Evolutionary conservation across 108 stramenopile species (phyloP), one percentile per base, ranked within the genome.

Genomic region (Fragilaria radians): DNA sequence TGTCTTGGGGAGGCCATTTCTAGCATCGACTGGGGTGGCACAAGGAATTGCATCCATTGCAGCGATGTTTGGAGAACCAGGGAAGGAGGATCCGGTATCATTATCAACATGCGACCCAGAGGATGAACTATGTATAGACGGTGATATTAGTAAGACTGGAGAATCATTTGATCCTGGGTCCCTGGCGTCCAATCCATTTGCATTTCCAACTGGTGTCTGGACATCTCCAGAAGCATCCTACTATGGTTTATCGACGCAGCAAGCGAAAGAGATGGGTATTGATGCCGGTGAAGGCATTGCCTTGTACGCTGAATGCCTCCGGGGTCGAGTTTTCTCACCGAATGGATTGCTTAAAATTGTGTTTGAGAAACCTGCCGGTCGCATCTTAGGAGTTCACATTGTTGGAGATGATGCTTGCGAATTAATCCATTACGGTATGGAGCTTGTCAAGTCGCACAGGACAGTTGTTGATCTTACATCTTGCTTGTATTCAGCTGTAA

Each of bases 371-470:
- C 62, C 75, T 1, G 72, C 80, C 26, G 81, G 85, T 18, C 69
- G 74, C 0, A 76, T 91, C 26, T 54, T 91, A 51, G 89, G 89
- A 14, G 89, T 91, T 3, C 89, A 91, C 62, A 85, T 91, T 54
- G 82, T 82, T 57, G 89, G 89, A 33, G 85, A 85, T 46, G 89
- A 86, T 61, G 89, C 89, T 0, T 91, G 80, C 57, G 89, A 91
- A 66, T 54, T 91, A 31, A 83, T 91, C 51, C 89, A 91, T 66
- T 91, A 85, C 55, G 89, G 89, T 0, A 91, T 91, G 85, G 85
- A 91, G 59, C 64, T 87, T 11, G 82, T 91, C 26, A 87, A 84
- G 67, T 65, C 73, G 19, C 54, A 70, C 46, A 67, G 78, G 9
- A 91, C 89, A 17, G 71, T 91, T 58, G 54, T 57, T 32, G 83